Base-by-base conservation (phyloP, 257 asterid genomes). In the Eucommia ulmoides region DNA sequence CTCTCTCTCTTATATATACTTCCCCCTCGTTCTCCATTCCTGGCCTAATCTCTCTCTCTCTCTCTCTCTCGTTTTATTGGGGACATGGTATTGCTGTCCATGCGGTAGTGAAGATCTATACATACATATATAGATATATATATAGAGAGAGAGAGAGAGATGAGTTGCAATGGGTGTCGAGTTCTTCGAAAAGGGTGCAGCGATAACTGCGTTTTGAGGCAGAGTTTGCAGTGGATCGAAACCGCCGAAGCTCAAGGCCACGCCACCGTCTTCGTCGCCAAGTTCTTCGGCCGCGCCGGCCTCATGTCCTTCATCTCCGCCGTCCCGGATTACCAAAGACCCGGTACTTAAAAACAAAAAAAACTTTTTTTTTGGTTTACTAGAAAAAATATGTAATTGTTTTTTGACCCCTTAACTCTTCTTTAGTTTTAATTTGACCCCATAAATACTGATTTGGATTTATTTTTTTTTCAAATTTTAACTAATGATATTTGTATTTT, bases 141-240 rank as follows among this genome's bases (percentile, higher is more conserved):
- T 26, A 35, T 4, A 35, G 44, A 33, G 42, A 33, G 42, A 33
- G 12, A 33, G 42, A 35, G 44, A 35, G 44, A 42, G 19, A 42
- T 42, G 48, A 42, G 48, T 42, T 42, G 48, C 48, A 42, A 42
- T 42, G 48, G 48, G 15, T 42, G 48, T 18, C 48, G 48, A 15
- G 48, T 42, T 42, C 48, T 42, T 6, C 48, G 48, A 16, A 42
- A 42, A 21, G 48, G 48, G 19, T 42, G 48, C 48, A 42, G 48
- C 19, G 48, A 42, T 19, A 42, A 42, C 48, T 42, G 48, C 19
- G 19, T 42, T 2, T 21, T 42, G 3, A 19, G 48, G 1, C 20
- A 19, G 15, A 16, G 20, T 42, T 42, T 42, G 48, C 48, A 42
- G 20, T 42, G 48, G 48, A 42, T 42, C 20, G 48, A 42, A 2